Evolutionary conservation across 768 basidiomycete species (phyloP), one percentile per base, ranked within the genome.

Genomic region (Boletus tylopilopsis): DNA sequence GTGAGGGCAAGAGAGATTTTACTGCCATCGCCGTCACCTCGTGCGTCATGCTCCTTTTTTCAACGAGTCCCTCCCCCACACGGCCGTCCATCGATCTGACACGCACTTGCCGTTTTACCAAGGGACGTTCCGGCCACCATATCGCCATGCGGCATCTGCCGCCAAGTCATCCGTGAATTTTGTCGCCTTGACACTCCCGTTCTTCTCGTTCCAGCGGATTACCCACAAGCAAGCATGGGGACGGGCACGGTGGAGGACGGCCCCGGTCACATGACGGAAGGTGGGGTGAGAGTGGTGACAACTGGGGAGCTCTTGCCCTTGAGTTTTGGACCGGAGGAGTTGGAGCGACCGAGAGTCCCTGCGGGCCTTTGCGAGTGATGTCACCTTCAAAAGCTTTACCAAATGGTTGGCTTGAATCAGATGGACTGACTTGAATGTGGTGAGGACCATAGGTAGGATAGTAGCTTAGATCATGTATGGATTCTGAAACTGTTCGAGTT

Each of bases 131-230:
- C 76, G 0, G 63, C 74, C 0, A 64, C 84, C 0, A 72, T 88
- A 40, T 87, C 93, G 2, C 95, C 95, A 0, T 98, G 96, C 66
- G 95, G 95, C 3, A 83, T 94, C 40, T 99, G 95, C 59, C 85
- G 95, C 8, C 94, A 97, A 64, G 79, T 96, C 42, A 77, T 92
- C 42, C 82, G 89, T 50, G 93, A 95, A 60, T 94, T 95, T 59
- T 93, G 89, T 59, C 67, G 78, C 7, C 76, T 80, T 32, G 73
- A 82, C 22, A 87, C 86, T 75, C 89, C 90, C 0, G 72, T 87
- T 47, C 66, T 82, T 22, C 81, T 94, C 4, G 79, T 88, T 3
- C 85, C 87, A 3, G 79, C 78, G 2, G 76, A 84, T 59, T 84
- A 84, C 58, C 74, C 78, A 66, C 18, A 34, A 10, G 39, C 13